Conservation (phyloP, 176 grass and related monocot species). For the Zizania latifolia region DNA sequence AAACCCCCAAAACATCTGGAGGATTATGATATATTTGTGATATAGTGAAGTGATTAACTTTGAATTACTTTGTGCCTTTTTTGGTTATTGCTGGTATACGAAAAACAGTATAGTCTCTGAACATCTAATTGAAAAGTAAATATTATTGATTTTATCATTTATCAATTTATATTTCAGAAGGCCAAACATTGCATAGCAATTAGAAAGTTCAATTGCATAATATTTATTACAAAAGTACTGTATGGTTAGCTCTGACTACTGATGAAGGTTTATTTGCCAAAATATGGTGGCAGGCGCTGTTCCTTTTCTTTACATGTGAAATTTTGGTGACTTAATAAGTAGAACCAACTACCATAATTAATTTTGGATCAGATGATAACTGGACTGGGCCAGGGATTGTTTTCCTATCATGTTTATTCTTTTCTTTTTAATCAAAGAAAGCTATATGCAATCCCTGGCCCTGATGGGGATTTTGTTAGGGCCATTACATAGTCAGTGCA, state of each 20-base stretch:
- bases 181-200: background rate
- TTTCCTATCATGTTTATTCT: background rate
- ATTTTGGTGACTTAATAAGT: background rate
- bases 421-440: background rate
- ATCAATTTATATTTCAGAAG: background rate
- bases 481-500: background rate
- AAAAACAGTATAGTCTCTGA: background rate
- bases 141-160: background rate
- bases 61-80: background rate
- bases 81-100: background rate
- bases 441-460: background rate
- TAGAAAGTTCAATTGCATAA: background rate
- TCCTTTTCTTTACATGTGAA: background rate
- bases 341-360: background rate
- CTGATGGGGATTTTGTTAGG: background rate
- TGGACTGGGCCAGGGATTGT: background rate
- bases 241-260: background rate
- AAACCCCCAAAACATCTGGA: background rate
- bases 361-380: background rate
- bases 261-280: background rate
- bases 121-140: background rate
- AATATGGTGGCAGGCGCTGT: background rate
- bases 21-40: background rate
- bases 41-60: constrained; percentile 5
- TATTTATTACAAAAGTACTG: background rate